Evolutionary conservation across 176 grass and related monocot species (phyloP).

Genomic region (Aegilops speltoides): DNA sequence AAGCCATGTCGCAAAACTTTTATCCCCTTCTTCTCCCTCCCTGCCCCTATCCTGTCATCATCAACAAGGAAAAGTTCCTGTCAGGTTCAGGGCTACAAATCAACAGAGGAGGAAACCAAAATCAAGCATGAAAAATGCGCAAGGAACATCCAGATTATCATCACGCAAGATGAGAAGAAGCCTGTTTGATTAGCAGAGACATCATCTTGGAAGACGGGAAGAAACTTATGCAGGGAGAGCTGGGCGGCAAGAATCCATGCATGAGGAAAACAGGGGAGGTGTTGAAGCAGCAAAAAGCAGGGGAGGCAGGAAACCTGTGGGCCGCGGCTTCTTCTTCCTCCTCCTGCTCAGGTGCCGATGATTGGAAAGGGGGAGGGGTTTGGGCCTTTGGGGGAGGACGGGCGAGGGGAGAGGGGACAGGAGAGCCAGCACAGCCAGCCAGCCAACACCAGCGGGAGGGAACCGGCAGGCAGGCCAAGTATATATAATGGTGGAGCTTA

Average conservation of each 20-base stretch:
- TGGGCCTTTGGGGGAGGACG: neutral
- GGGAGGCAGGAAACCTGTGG: slow-evolving; percentile 25
- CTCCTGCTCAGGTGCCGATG: slow-evolving; percentile 8
- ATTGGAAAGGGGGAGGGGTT: slow-evolving; percentile 23
- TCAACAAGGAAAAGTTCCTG: neutral
- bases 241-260: neutral
- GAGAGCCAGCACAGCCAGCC: slow-evolving; percentile 6
- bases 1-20: neutral
- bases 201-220: neutral
- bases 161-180: neutral
- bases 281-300: neutral
- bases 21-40: neutral
- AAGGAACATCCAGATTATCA: neutral
- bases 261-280: neutral
- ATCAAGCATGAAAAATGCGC: neutral
- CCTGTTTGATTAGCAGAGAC: neutral
- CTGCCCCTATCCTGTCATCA: slow-evolving; percentile 1
- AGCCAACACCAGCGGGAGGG: slow-evolving; percentile 28
- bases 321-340: neutral
- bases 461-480: slow-evolving; percentile 19
- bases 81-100: neutral
- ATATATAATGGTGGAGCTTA: slow-evolving; percentile 45
- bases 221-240: neutral
- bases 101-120: neutral
- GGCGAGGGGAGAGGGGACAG: slow-evolving; percentile 18